Percentiles rank a stretch among this genome's conserved stretches.
These are phyloP conservation scores for Pseudopithomyces chartarum DNA, from an alignment of 2,329 filamentous ascomycete species.

Conservation along the genomic window DNA sequence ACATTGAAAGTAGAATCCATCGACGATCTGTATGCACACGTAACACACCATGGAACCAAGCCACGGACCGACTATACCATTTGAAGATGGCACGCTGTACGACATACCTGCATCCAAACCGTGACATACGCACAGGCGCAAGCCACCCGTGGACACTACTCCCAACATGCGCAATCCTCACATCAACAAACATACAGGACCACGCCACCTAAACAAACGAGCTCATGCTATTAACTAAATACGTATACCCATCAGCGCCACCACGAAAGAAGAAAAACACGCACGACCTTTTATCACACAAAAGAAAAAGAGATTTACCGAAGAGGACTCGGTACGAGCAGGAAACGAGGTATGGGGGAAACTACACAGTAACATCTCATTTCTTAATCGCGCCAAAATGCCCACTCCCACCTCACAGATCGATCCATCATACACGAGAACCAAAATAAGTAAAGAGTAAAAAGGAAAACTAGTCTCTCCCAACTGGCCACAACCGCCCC, in stretches of 20 bases:
- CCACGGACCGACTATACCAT: too few species aligned
- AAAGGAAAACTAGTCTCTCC: background rate
- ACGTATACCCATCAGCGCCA: background rate
- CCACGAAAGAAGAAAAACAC: too few species aligned
- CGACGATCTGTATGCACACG: too few species aligned
- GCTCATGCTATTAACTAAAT: background rate
- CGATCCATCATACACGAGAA: conserved; percentile 3
- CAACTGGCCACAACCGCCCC: background rate
- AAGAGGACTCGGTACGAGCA: background rate
- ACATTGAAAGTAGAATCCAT: too few species aligned
- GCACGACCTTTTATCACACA: background rate
- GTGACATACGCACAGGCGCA: too few species aligned
- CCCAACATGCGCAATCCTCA: too few species aligned
- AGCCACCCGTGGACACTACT: too few species aligned
- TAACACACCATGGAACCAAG: too few species aligned
- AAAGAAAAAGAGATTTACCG: background rate
- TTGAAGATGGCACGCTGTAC: too few species aligned
- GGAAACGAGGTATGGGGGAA: conserved; percentile 3
- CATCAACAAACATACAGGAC: too few species aligned
- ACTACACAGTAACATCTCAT: conserved; percentile 3
- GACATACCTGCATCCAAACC: too few species aligned
- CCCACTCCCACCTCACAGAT: background rate
- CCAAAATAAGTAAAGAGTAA: background rate
- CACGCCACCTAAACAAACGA: too few species aligned
- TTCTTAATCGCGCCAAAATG: conserved; percentile 5